Evolutionary conservation across 306 rosid species (phyloP).

Genomic region (Quercus aquifolioides): DNA sequence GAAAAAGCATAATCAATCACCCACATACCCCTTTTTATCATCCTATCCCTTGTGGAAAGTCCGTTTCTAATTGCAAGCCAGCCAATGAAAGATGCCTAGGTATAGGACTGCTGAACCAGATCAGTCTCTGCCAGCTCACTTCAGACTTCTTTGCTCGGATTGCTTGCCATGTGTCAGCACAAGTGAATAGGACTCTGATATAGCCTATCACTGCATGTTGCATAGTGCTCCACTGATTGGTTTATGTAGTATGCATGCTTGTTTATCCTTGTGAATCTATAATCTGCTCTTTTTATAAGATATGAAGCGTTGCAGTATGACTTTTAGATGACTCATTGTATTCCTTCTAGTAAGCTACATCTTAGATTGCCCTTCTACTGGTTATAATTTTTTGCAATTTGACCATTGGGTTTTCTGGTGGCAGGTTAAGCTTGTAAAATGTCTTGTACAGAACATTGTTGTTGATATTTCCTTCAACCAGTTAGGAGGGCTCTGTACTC

Average conservation of each 20-base stretch:
- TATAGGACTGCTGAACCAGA: no score
- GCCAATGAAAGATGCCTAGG: no score
- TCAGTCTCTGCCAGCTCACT: no score
- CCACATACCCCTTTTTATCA: no score
- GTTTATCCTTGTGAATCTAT: neutral
- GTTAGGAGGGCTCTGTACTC: conserved; percentile 4
- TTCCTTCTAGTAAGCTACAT: neutral
- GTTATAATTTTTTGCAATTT: neutral
- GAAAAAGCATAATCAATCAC: no score
- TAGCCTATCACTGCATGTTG: neutral
- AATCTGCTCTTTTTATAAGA: neutral
- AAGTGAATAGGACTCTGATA: neutral
- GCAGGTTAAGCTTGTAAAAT: conserved; percentile 18
- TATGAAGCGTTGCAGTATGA: neutral
- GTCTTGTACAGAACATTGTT: neutral
- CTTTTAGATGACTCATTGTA: neutral
- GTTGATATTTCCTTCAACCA: conserved; percentile 16
- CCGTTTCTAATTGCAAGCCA: no score
- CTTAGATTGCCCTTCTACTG: neutral
- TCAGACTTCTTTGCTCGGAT: no score
- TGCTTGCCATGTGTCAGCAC: no score
- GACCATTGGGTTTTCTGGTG: neutral
- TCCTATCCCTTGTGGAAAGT: no score
- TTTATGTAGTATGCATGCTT: neutral
- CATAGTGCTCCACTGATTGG: neutral